Conservation (phyloP, 768 basidiomycete genomes). For the Fibroporia radiculosa region DNA sequence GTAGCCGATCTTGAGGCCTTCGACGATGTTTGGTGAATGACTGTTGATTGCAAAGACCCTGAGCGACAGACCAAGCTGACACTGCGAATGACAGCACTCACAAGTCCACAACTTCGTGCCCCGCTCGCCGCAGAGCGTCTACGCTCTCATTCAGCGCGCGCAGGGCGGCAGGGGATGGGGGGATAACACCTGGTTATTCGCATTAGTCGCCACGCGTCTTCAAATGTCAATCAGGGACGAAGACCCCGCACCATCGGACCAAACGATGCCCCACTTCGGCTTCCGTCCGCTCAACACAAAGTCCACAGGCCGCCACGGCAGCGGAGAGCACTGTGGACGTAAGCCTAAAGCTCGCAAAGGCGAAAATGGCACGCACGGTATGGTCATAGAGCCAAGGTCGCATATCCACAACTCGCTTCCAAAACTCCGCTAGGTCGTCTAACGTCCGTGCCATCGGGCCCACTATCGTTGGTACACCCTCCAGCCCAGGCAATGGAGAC, state of each 20-base stretch:
- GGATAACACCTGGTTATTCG: constrained; percentile 25
- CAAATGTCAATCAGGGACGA: not conserved
- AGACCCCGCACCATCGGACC: constrained; percentile 31
- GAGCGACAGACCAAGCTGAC: not conserved
- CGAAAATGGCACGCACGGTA: constrained; percentile 21
- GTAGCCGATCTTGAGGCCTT: constrained; percentile 22
- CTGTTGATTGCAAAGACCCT: not conserved
- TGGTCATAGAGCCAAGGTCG: constrained; percentile 37
- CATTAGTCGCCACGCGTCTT: too few relatives aligned
- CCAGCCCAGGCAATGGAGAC: constrained; percentile 29
- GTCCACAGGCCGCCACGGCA: constrained; percentile 34
- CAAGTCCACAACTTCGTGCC: constrained; percentile 35
- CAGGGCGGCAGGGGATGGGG: constrained; percentile 33
- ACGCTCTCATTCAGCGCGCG: constrained; percentile 29
- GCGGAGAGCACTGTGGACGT: constrained; percentile 35
- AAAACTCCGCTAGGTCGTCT: constrained; percentile 35
- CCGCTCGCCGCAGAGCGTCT: constrained; percentile 27
- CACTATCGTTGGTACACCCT: constrained; percentile 28
- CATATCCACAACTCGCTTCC: constrained; percentile 34
- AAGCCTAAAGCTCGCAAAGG: too few relatives aligned
- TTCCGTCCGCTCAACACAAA: constrained; percentile 21
- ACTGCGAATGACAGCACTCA: constrained; percentile 10
- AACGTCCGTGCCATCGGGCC: constrained; percentile 35
- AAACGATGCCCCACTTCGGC: constrained; percentile 33
- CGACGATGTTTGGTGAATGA: constrained; percentile 20